These are phyloP conservation scores for Euptelea pleiosperma DNA, from an alignment of 164 flowering plant species.

Conservation along the genomic window DNA sequence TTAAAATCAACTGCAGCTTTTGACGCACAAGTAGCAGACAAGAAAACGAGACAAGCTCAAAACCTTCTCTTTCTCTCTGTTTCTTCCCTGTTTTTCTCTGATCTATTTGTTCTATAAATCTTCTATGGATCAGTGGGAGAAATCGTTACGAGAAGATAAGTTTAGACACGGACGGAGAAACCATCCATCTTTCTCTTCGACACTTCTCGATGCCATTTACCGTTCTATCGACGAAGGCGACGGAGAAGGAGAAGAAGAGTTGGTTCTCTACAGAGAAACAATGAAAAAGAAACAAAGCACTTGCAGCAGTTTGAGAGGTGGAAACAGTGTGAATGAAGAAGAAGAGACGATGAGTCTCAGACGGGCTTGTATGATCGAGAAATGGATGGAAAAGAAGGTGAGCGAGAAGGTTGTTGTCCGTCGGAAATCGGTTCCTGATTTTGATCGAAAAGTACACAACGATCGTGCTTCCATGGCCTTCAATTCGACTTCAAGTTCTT, in stretches of 20 bases:
- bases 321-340: constrained; percentile 11
- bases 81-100: not conserved
- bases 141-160: constrained; percentile 16
- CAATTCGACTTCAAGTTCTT: constrained; percentile 66
- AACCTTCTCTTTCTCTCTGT: not conserved
- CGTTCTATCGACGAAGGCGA: constrained; percentile 72
- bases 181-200: constrained; percentile 84
- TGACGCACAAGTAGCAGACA: constrained; percentile 22
- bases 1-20: constrained; percentile 14
- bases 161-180: constrained; percentile 21
- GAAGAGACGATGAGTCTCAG: constrained; percentile 28
- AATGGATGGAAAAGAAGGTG: constrained; percentile 62
- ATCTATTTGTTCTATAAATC: not conserved
- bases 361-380: constrained; percentile 46
- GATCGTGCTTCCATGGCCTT: constrained; percentile 13
- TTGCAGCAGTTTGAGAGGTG: not conserved
- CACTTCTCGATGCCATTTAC: constrained; percentile 85
- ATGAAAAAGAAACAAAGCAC: constrained; percentile 43
- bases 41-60: not conserved
- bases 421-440: constrained; percentile 33
- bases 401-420: constrained; percentile 33
- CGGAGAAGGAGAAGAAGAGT: constrained; percentile 26
- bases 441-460: constrained; percentile 1
- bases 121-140: constrained; percentile 34
- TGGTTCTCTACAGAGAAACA: constrained; percentile 36